A percentile compares a stretch with the other conserved stretches of the same genome.
Conservation (phyloP, 2,329 filamentous ascomycete genomes). For the Aspergillus felis region DNA sequence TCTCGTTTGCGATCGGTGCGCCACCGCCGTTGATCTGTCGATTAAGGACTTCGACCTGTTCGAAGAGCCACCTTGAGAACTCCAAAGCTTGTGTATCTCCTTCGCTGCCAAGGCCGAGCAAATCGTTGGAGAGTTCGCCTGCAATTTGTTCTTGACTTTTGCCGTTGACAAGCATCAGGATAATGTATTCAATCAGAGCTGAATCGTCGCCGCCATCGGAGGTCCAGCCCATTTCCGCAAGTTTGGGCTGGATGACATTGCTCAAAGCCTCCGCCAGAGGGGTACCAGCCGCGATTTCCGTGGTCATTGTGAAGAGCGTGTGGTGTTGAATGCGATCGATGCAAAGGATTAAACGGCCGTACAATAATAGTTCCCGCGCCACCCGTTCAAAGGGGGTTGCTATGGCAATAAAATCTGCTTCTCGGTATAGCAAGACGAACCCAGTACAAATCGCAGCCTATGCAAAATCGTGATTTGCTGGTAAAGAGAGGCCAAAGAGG, state of each 20-base stretch:
- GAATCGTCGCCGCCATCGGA: conserved; percentile 74
- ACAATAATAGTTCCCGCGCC: conserved; percentile 13
- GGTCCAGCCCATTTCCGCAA: conserved; percentile 90
- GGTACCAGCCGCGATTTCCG: conserved; percentile 72
- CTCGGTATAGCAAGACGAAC: background rate
- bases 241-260: conserved; percentile 78
- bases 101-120: conserved; percentile 68
- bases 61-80: conserved; percentile 91
- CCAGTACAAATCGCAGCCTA: background rate
- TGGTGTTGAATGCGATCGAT: background rate
- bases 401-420: background rate
- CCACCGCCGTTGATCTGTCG: conserved; percentile 55
- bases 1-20: conserved; percentile 25
- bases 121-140: conserved; percentile 78
- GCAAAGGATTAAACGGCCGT: conserved; percentile 3
- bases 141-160: conserved; percentile 90
- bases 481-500: background rate
- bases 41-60: conserved; percentile 69
- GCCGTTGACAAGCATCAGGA: conserved; percentile 94
- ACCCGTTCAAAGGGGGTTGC: conserved; percentile 7
- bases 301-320: conserved; percentile 59
- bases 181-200: conserved; percentile 90
- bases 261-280: conserved; percentile 82
- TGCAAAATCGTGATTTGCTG: background rate
- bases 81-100: conserved; percentile 79